Conservation (phyloP, 371 early-diverging fungal genomes). For the Mucor circinelloides region DNA sequence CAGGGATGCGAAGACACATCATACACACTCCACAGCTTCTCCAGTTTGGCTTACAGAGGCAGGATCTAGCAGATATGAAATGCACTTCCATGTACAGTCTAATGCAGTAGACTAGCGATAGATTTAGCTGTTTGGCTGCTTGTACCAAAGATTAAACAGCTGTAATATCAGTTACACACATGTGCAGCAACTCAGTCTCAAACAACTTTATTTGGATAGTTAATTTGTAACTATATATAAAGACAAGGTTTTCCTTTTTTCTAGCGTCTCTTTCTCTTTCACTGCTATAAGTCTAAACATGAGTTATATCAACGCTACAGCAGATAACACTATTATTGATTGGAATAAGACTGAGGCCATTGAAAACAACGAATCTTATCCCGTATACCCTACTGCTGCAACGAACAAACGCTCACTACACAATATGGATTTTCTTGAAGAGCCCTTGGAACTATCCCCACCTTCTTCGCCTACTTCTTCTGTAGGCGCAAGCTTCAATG, state of each 20-base stretch:
- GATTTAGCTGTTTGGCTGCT: neutral
- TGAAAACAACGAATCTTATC: constrained; percentile 5
- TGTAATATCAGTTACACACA: neutral
- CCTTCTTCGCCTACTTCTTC: constrained; percentile 11
- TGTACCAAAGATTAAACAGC: neutral
- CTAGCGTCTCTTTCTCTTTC: neutral
- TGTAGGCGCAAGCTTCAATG: neutral
- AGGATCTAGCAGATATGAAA: neutral
- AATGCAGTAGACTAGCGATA: neutral
- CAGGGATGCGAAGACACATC: neutral
- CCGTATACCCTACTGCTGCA: constrained; percentile 11
- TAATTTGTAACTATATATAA: neutral
- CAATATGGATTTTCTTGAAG: neutral
- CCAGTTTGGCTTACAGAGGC: too few relatives aligned
- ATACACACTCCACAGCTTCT: neutral
- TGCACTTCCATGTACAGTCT: neutral
- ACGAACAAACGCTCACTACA: constrained; percentile 2
- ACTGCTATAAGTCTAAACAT: neutral
- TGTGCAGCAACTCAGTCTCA: neutral
- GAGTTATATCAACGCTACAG: neutral
- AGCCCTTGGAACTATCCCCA: constrained; percentile 14
- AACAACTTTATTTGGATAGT: neutral
- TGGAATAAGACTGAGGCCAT: constrained; percentile 1
- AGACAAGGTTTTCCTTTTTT: neutral
- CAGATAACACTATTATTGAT: neutral